Conservation (phyloP, 1,284 basidiomycete species). For the Ganoderma boninense region DNA sequence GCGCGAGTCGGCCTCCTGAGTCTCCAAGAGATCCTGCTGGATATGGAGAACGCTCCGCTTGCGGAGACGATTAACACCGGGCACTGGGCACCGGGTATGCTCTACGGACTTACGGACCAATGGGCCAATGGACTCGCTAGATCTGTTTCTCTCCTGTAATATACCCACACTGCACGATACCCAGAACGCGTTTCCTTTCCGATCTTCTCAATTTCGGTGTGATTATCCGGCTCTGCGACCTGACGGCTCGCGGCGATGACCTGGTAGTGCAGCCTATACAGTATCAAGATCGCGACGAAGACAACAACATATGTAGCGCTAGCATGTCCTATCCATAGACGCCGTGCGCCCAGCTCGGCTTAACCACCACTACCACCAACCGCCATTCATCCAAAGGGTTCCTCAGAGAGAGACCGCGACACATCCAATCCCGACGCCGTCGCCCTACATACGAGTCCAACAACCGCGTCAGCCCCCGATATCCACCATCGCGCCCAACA, state of each 20-base stretch:
- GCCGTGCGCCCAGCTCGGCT: neutral
- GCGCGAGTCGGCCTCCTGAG: neutral
- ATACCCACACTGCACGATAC: neutral
- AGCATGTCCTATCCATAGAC: no score
- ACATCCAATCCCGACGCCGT: neutral
- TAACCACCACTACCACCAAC: neutral
- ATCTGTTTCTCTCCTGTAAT: neutral
- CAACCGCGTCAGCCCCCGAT: neutral
- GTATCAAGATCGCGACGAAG: no score
- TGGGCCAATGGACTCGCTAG: neutral
- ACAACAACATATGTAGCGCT: no score
- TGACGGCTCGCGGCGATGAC: no score
- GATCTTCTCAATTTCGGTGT: no score
- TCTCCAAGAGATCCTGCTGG: conserved; percentile 7
- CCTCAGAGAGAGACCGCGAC: neutral
- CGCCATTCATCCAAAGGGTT: neutral
- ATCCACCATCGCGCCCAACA: no score
- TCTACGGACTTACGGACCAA: neutral
- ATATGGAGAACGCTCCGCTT: neutral
- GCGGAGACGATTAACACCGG: neutral
- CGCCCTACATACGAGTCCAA: neutral
- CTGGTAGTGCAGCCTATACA: no score
- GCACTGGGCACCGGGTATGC: no score
- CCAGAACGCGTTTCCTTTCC: neutral
- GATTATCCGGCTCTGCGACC: no score